Evolutionary conservation across 2,329 filamentous ascomycete species (phyloP).

Genomic region (Beauveria sp.): DNA sequence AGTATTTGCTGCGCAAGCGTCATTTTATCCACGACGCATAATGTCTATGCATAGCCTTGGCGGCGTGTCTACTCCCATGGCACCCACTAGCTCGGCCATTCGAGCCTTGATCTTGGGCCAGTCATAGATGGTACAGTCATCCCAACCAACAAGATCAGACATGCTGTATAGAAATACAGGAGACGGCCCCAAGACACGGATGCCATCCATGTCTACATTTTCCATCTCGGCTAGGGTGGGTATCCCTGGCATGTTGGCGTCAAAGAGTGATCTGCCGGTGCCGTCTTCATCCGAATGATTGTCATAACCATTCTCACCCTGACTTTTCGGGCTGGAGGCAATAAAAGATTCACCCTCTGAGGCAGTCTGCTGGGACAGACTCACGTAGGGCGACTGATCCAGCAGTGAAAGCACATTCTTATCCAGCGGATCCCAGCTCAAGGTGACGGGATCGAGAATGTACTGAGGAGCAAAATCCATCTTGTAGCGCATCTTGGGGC

Average conservation of each 20-base stretch:
- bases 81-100: constrained; percentile 60
- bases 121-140: constrained; percentile 41
- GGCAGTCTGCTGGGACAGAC: constrained; percentile 30
- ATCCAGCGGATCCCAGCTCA: constrained; percentile 55
- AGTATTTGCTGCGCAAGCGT: neutral
- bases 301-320: neutral
- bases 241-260: constrained; percentile 60
- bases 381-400: constrained; percentile 50
- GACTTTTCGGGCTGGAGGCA: too few species aligned
- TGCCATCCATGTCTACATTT: constrained; percentile 48
- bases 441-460: constrained; percentile 61
- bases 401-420: constrained; percentile 39
- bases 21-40: neutral
- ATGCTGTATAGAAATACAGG: constrained; percentile 31
- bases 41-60: constrained; percentile 53
- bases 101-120: constrained; percentile 48
- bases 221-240: constrained; percentile 46
- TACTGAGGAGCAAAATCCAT: constrained; percentile 69
- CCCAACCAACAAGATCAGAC: constrained; percentile 53
- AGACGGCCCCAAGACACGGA: constrained; percentile 44
- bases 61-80: constrained; percentile 54
- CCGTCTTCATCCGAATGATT: constrained; percentile 13
- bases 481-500: constrained; percentile 80
- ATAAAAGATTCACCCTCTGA: neutral
- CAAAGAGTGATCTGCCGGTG: constrained; percentile 39